Percentiles rank a stretch among this genome's conserved stretches.
Evolutionary conservation across 176 grass and related monocot genomes (phyloP).

Genomic region (Themeda triandra): DNA sequence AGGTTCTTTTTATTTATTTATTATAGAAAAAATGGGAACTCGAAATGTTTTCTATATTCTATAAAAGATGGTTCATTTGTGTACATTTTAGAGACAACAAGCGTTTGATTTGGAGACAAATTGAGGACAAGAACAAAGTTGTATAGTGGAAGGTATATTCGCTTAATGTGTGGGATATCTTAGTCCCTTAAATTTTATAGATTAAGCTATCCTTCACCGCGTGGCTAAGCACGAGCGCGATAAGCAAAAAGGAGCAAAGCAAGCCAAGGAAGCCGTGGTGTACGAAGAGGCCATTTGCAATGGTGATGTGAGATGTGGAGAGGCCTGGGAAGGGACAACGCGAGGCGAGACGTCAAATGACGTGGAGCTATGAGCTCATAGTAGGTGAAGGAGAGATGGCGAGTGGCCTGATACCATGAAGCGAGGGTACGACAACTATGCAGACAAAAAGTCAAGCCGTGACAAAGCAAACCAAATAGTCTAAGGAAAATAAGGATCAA

Average conservation of each 20-base stretch:
- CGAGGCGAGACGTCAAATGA: not conserved
- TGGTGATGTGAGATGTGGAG: no score
- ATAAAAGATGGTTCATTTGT: no score
- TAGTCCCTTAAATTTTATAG: not conserved
- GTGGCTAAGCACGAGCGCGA: not conserved
- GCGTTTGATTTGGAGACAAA: no score
- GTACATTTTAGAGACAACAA: no score
- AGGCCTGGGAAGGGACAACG: accelerated
- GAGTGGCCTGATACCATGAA: no score
- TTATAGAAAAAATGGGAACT: no score
- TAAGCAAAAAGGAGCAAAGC: no score
- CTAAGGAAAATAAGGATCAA: not conserved
- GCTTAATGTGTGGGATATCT: not conserved
- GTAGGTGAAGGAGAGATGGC: not conserved
- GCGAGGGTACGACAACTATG: not conserved
- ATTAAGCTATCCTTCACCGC: not conserved
- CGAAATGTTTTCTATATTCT: not conserved
- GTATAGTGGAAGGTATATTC: not conserved
- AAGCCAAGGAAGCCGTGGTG: no score
- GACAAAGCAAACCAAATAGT: not conserved
- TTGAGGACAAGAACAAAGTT: no score
- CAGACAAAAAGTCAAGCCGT: accelerated
- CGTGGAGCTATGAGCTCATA: not conserved
- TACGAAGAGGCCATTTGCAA: not conserved
- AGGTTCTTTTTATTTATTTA: no score